Evolutionary conservation across 2,329 filamentous ascomycete species (phyloP), one percentile per base, ranked within the genome.

Genomic region (Aspergillus novoparasiticus): DNA sequence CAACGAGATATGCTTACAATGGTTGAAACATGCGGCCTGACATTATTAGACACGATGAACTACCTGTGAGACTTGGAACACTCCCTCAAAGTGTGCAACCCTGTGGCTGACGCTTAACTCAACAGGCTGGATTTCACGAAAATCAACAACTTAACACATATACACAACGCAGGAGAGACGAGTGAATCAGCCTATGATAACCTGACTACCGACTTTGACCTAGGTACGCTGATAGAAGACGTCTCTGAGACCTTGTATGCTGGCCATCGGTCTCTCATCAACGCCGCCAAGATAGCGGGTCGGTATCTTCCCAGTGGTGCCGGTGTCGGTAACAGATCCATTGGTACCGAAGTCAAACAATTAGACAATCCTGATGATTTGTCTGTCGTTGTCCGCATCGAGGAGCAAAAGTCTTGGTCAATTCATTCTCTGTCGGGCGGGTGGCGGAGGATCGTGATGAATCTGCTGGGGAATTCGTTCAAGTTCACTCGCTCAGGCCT

Each of bases 21-120:
- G 66, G 76, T 85, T 9, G 81, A 83, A 26, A 80, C 78, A 0
- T 86, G 83, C 43, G 83, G 82, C 0, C 72, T 79, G 14, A 86
- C 83, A 3, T 69, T 86, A 5, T 68, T 86, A n/a, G 83, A 84
- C 43, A 84, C 84, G 8, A 77, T 77, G 58, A 74, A 78, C 64
- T 74, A 78, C 51, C 51, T 75, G 71, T 78, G 59, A 56, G 73
- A 66, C 4, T 23, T 23, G 5, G 10, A 51, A 12, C 1, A 19
- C 9, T 6, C 9, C 21, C 5, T 10, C 1, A 2, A 0, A n/a
- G 14, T 14, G 14, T 14, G 19, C 2, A n/a, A 21, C 4, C 2
- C 1, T 55, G 19, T 34, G 12, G 36, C 61, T 72, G 34, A 71
- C 56, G 21, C 23, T 19, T 36, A 11, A 6, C 4, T 10, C 23